Conservation (phyloP, 306 rosid genomes). For the Comarum palustre region DNA sequence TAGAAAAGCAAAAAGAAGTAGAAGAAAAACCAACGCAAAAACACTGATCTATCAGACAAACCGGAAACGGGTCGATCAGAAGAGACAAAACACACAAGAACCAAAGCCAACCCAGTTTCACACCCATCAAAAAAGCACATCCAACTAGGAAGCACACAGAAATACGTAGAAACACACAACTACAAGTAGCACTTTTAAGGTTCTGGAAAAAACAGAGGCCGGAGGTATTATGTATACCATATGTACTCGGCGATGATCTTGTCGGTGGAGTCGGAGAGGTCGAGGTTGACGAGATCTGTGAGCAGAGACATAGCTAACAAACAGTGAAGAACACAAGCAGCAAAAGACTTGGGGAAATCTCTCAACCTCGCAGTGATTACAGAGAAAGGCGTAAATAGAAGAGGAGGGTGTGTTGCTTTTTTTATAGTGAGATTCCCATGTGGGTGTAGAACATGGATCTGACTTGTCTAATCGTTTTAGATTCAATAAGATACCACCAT, state of each 20-base stretch:
- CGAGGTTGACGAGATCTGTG: conserved; percentile 43
- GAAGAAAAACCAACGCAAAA: neutral
- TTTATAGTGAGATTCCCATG: conserved; percentile 18
- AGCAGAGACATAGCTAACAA: conserved; percentile 34
- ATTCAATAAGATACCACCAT: too few relatives aligned
- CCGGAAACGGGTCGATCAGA: neutral
- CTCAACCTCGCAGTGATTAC: neutral
- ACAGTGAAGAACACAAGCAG: neutral
- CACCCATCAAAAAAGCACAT: neutral
- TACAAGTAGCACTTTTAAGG: neutral
- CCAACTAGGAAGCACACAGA: neutral
- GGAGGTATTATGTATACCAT: conserved; percentile 25
- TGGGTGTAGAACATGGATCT: too few relatives aligned
- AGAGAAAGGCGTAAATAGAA: neutral
- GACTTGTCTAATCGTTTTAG: too few relatives aligned
- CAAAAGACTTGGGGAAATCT: neutral
- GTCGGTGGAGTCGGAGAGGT: conserved; percentile 36
- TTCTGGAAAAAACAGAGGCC: neutral
- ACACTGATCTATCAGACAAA: neutral
- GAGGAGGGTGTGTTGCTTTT: neutral
- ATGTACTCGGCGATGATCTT: conserved; percentile 50
- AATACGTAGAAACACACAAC: conserved; percentile 1
- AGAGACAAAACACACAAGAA: neutral
- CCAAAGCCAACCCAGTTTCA: neutral
- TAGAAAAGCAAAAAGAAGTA: too few relatives aligned